phyloP scores from a whole-genome alignment of 2,329 filamentous ascomycete species.

The Podosphaera xanthii region DNA sequence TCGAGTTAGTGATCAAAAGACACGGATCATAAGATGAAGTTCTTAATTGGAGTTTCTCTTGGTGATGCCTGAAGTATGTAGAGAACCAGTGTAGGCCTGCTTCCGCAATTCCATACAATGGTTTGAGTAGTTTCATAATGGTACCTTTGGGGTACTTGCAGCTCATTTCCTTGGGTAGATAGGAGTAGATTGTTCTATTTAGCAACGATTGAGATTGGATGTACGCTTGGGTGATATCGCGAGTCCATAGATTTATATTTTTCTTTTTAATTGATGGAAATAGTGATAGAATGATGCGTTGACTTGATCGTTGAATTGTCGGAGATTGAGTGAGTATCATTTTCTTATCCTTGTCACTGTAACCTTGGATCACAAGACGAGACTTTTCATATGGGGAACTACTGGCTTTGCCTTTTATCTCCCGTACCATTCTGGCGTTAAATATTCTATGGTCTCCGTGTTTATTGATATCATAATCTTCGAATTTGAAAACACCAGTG shows the following conservation, averaged over 20 bases:
- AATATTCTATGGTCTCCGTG: not conserved
- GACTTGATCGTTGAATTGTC: not conserved
- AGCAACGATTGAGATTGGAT: not conserved
- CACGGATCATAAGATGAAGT: not conserved
- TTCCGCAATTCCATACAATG: not conserved
- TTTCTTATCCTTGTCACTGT: not conserved
- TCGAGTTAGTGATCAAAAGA: not conserved
- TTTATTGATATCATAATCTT: not conserved
- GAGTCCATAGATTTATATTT: not conserved
- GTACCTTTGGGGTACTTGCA: not conserved
- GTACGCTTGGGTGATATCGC: not conserved
- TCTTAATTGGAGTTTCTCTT: not conserved
- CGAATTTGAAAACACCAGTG: not conserved
- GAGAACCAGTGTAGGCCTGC: not conserved
- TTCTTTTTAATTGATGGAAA: not conserved
- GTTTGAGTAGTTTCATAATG: not conserved
- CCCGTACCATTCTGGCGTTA: not conserved
- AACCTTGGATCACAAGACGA: not conserved
- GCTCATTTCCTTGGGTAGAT: not conserved
- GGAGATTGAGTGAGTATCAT: constrained; percentile 1
- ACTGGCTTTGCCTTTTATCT: not conserved
- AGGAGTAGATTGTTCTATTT: not conserved
- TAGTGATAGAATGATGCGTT: not conserved
- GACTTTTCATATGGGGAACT: not conserved
- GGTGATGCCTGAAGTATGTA: not conserved